Percentiles rank a stretch among this genome's conserved stretches.
These are phyloP conservation scores for Bacidia rubella DNA, from an alignment of 495 filamentous ascomycete genomes.

Conservation along the genomic window DNA sequence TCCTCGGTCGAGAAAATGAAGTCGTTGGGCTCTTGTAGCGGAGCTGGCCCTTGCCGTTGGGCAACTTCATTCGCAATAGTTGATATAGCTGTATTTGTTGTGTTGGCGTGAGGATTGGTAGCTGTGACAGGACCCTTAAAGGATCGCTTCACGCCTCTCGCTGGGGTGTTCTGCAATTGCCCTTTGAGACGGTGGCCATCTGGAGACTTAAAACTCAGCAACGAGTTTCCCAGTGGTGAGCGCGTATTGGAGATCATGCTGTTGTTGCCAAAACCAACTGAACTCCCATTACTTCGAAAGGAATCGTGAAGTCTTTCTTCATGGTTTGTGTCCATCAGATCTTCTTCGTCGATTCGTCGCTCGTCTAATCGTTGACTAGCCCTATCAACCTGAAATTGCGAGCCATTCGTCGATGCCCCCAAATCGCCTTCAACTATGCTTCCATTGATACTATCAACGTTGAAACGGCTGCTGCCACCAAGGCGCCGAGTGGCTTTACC, in stretches of 20 bases:
- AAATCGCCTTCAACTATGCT: not conserved
- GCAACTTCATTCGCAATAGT: not conserved
- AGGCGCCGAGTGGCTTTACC: constrained; percentile 24
- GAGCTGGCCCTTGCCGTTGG: not conserved
- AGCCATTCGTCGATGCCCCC: not conserved
- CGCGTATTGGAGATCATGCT: too few relatives aligned
- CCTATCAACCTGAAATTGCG: not conserved
- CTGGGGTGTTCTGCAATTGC: not conserved
- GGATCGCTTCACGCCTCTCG: not conserved
- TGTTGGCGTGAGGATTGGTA: not conserved
- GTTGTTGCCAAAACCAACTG: too few relatives aligned
- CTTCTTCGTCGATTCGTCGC: too few relatives aligned
- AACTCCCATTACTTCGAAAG: too few relatives aligned
- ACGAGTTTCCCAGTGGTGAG: not conserved
- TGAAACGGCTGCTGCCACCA: constrained; percentile 20
- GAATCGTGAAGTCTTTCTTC: too few relatives aligned
- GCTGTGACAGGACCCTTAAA: not conserved
- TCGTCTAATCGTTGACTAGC: too few relatives aligned
- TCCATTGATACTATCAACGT: constrained; percentile 11
- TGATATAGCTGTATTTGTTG: not conserved
- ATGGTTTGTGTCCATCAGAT: too few relatives aligned
- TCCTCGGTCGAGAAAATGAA: constrained; percentile 44
- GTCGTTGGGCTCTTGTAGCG: constrained; percentile 30
- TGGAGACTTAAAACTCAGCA: not conserved
- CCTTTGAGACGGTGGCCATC: not conserved